Conservation (phyloP, 208 protist species). For the Plasmodiophora brassicae region DNA sequence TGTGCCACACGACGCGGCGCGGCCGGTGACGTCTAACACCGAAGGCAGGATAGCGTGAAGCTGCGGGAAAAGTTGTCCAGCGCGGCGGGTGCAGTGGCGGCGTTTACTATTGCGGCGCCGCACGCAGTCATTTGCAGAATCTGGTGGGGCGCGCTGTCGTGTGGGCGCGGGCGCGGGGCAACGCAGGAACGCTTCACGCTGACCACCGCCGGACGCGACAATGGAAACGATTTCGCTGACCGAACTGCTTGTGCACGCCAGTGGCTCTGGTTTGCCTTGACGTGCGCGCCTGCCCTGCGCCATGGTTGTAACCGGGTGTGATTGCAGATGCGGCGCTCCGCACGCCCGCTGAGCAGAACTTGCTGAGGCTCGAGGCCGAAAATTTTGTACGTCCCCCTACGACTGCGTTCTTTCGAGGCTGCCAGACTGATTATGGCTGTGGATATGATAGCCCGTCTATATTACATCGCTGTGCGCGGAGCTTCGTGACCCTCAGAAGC, state of each 20-base stretch:
- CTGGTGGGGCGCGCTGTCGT: too few species aligned
- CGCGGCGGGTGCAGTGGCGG: too few species aligned
- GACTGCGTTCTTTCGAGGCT: background rate
- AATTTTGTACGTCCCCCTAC: conserved; percentile 2
- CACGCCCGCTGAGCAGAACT: background rate
- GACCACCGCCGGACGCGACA: too few species aligned
- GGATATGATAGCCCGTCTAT: conserved; percentile 61
- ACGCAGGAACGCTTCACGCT: too few species aligned
- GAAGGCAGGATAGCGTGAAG: too few species aligned
- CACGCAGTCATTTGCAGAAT: too few species aligned
- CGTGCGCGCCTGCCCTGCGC: background rate
- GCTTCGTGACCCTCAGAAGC: conserved; percentile 79
- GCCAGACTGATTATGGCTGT: background rate
- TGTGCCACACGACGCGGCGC: too few species aligned
- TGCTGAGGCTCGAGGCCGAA: background rate
- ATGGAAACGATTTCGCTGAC: conserved; percentile 2
- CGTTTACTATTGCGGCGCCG: too few species aligned
- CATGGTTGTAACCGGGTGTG: background rate
- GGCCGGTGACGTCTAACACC: too few species aligned
- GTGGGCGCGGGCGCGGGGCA: too few species aligned
- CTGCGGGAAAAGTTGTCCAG: too few species aligned
- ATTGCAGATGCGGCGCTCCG: background rate
- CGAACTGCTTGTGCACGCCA: conserved; percentile 1
- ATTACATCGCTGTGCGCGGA: conserved; percentile 74
- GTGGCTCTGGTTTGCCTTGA: background rate